Conservation (phyloP, 2,329 filamentous ascomycete species). For the Hymenoscyphus fraxineus region DNA sequence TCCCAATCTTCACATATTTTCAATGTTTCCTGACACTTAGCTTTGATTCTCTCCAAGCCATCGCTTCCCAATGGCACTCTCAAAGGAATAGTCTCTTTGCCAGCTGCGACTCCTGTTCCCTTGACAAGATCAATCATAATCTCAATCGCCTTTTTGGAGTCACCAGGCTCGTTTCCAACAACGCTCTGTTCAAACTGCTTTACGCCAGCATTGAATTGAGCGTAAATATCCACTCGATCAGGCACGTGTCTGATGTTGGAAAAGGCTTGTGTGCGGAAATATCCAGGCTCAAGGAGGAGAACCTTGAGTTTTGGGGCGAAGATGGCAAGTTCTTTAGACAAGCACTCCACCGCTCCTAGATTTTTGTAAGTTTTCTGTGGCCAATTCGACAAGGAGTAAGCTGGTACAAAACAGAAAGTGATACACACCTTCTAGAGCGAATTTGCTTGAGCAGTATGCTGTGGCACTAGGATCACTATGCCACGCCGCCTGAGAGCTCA, state of each 20-base stretch:
- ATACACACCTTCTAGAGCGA: slow-evolving; percentile 7
- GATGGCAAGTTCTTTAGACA: slow-evolving; percentile 1
- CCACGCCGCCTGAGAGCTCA: slow-evolving; percentile 24
- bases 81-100: slow-evolving; percentile 46
- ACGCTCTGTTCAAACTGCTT: background rate
- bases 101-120: slow-evolving; percentile 44
- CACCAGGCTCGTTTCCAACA: slow-evolving; percentile 49
- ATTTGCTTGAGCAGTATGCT: slow-evolving; percentile 5
- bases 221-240: background rate
- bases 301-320: background rate
- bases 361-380: background rate
- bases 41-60: slow-evolving; percentile 4
- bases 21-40: slow-evolving; percentile 2
- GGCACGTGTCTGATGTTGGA: slow-evolving; percentile 1
- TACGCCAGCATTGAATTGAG: background rate
- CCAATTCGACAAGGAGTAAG: no score
- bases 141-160: slow-evolving; percentile 49
- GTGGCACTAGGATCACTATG: background rate
- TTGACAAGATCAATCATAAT: slow-evolving; percentile 55
- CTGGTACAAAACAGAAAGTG: background rate
- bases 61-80: slow-evolving; percentile 38
- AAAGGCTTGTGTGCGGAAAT: slow-evolving; percentile 3
- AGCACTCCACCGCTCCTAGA: background rate
- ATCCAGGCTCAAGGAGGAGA: slow-evolving; percentile 2
- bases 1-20: slow-evolving; percentile 3